These are phyloP conservation scores for Firmiana major DNA, from an alignment of 345 rosid genomes.

Conservation along the genomic window DNA sequence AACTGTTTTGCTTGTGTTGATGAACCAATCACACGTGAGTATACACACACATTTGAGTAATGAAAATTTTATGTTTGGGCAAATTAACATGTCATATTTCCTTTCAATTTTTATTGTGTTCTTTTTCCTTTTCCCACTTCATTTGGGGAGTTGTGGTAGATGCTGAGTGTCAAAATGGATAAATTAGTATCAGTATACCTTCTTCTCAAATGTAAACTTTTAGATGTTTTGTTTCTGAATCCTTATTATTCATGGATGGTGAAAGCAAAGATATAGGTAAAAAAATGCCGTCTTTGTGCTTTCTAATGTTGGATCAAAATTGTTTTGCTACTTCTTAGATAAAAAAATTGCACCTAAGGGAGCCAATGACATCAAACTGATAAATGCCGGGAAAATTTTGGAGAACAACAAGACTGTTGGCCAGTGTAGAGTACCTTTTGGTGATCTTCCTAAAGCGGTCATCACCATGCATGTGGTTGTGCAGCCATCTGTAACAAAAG, in stretches of 20 bases:
- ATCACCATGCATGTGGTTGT: slow-evolving; percentile 97
- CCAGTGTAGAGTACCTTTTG: slow-evolving; percentile 78
- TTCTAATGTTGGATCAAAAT: slow-evolving; percentile 22
- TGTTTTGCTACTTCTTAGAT: slow-evolving; percentile 37
- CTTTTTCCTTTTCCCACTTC: neutral
- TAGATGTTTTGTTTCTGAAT: neutral
- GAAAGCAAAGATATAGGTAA: neutral
- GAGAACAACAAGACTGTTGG: slow-evolving; percentile 34
- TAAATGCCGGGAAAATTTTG: slow-evolving; percentile 85
- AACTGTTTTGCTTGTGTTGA: neutral
- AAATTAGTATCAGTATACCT: neutral
- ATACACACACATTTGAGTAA: neutral
- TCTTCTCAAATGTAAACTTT: neutral
- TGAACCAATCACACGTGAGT: neutral
- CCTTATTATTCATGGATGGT: neutral
- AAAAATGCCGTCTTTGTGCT: neutral
- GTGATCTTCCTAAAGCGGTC: slow-evolving; percentile 61
- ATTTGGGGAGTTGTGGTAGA: neutral
- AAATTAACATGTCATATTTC: neutral
- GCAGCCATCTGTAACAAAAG: slow-evolving; percentile 67
- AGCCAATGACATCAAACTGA: slow-evolving; percentile 80
- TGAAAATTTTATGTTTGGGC: neutral
- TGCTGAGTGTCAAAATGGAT: neutral
- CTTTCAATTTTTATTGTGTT: neutral
- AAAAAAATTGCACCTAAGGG: slow-evolving; percentile 73